Conservation (phyloP, 1,284 basidiomycete species). For the Agroathelia rolfsii region DNA sequence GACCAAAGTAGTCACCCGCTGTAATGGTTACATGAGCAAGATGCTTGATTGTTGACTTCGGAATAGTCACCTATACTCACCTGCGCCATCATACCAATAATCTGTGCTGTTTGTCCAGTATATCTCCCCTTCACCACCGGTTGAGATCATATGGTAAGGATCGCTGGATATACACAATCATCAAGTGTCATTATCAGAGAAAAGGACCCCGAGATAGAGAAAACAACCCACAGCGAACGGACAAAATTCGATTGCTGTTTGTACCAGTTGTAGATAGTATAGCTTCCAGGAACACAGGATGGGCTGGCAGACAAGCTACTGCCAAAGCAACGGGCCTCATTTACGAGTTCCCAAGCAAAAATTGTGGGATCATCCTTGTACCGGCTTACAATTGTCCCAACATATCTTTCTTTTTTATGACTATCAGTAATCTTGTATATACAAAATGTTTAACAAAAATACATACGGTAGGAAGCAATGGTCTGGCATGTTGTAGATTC, state of each 20-base stretch:
- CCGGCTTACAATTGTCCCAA: slow-evolving; percentile 40
- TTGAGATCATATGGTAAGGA: slow-evolving; percentile 44
- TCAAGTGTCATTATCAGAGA: too few species aligned
- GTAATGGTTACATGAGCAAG: too few species aligned
- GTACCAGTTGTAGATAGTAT: slow-evolving; percentile 41
- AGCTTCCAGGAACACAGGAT: slow-evolving; percentile 35
- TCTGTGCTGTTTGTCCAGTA: slow-evolving; percentile 32
- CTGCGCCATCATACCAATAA: too few species aligned
- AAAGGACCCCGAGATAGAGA: background rate
- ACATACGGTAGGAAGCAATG: slow-evolving; percentile 39
- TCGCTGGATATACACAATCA: too few species aligned
- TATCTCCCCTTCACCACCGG: slow-evolving; percentile 50
- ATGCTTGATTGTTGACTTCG: slow-evolving; percentile 1
- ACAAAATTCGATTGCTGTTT: slow-evolving; percentile 39
- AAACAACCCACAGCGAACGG: slow-evolving; percentile 32
- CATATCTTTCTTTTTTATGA: slow-evolving; percentile 34
- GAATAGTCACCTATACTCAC: background rate
- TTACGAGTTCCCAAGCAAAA: slow-evolving; percentile 52
- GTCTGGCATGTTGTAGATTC: too few species aligned
- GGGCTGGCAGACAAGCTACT: slow-evolving; percentile 37
- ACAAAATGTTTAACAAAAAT: too few species aligned
- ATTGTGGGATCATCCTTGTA: slow-evolving; percentile 43
- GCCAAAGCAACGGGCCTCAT: slow-evolving; percentile 47
- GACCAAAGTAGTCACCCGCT: slow-evolving; percentile 49
- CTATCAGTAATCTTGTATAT: background rate